Evolutionary conservation across 305 asterid species (phyloP).

Genomic region (Fraxinus baroniana): DNA sequence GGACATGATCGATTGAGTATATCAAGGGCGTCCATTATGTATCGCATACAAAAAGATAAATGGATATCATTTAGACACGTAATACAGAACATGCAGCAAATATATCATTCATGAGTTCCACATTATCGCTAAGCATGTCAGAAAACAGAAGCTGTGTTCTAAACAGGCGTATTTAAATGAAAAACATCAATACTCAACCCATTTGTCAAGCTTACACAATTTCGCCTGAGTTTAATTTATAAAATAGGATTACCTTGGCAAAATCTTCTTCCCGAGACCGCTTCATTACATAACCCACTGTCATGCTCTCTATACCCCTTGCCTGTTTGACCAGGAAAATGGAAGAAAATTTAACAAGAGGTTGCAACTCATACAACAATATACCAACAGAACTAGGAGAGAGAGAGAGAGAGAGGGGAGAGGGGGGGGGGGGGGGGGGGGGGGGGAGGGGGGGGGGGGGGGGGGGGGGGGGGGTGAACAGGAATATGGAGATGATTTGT

Average conservation of each 20-base stretch:
- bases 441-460: not conserved
- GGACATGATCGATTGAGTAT: not conserved
- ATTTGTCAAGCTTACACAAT: constrained; percentile 13
- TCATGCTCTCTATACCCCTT: constrained; percentile 44
- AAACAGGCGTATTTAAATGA: not conserved
- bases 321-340: constrained; percentile 47
- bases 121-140: not conserved
- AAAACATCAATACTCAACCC: not conserved
- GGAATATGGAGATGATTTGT: not conserved
- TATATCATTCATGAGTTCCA: not conserved
- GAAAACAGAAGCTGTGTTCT: not conserved
- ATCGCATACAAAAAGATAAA: not conserved
- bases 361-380: not conserved
- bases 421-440: not conserved
- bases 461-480: not conserved
- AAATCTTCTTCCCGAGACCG: constrained; percentile 96
- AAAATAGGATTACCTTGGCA: constrained; percentile 59
- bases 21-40: not conserved
- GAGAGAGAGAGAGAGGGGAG: no score
- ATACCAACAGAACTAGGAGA: not conserved
- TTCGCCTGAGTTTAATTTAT: not conserved
- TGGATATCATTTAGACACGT: not conserved
- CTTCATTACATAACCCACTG: constrained; percentile 87
- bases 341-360: constrained; percentile 5
- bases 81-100: not conserved